Conservation (phyloP, 345 rosid genomes). For the Rhizophora apiculata region DNA sequence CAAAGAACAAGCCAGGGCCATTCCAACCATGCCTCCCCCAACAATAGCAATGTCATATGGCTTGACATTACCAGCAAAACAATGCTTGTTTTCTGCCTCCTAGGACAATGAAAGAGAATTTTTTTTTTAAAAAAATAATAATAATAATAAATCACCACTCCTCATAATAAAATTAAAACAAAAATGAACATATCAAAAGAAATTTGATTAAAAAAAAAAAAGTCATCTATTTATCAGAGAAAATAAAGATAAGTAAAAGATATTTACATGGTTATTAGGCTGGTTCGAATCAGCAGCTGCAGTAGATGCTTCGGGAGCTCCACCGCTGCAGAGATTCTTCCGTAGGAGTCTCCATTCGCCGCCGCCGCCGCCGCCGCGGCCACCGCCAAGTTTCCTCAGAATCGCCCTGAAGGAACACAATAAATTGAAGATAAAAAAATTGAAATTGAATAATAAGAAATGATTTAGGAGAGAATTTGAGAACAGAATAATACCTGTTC, state of each 20-base stretch:
- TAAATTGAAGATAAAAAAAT: background rate
- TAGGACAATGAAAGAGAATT: slow-evolving; percentile 13
- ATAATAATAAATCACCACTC: background rate
- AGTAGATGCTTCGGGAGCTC: background rate
- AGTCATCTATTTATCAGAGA: background rate
- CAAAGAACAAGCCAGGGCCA: slow-evolving; percentile 89
- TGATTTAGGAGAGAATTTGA: background rate
- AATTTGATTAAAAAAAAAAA: background rate
- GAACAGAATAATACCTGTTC: slow-evolving; percentile 16
- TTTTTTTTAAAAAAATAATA: background rate
- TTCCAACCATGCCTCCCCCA: slow-evolving; percentile 98
- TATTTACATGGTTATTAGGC: slow-evolving; percentile 8
- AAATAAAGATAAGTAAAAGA: background rate
- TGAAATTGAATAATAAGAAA: background rate
- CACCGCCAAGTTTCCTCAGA: slow-evolving; percentile 2
- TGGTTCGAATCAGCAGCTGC: background rate
- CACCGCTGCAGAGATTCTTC: slow-evolving; percentile 4
- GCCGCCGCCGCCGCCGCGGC: background rate
- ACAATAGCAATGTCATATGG: slow-evolving; percentile 84
- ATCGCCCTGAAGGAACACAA: slow-evolving; percentile 4
- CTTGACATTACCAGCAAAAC: slow-evolving; percentile 20
- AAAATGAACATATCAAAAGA: background rate
- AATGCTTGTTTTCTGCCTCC: slow-evolving; percentile 35
- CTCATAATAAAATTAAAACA: background rate
- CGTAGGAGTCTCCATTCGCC: slow-evolving; percentile 5